phyloP scores from a whole-genome alignment of 169 alveolate species.

The Besnoitia besnoiti region DNA sequence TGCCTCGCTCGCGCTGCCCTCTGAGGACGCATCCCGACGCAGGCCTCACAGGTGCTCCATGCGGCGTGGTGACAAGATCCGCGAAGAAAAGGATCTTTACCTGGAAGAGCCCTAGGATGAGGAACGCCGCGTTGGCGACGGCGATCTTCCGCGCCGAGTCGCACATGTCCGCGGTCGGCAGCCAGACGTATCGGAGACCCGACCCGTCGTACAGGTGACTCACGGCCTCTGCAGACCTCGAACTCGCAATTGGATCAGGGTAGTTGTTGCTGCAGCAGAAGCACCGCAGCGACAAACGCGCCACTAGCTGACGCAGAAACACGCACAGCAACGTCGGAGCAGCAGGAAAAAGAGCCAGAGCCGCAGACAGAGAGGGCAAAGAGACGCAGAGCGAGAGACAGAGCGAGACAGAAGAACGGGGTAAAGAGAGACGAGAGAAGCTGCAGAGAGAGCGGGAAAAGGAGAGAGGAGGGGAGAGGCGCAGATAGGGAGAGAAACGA shows the following conservation, averaged over 20 bases:
- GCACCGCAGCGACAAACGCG: neutral
- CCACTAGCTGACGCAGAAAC: neutral
- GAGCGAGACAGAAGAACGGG: neutral
- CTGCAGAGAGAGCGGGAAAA: neutral
- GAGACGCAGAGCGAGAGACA: neutral
- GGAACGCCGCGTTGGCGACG: conserved; percentile 57
- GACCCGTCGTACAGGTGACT: conserved; percentile 56
- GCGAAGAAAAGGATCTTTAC: too few species aligned
- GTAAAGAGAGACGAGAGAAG: neutral
- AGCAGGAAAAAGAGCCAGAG: neutral
- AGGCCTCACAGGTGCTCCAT: too few species aligned
- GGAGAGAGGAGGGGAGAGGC: neutral
- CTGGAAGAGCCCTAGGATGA: conserved; percentile 41
- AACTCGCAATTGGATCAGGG: conserved; percentile 56
- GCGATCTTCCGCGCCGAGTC: conserved; percentile 57
- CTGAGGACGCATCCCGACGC: too few species aligned
- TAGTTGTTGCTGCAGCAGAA: conserved; percentile 33
- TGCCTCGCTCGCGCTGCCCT: too few species aligned
- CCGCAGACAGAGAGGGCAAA: neutral
- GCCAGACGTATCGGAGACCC: conserved; percentile 64
- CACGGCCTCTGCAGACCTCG: conserved; percentile 60
- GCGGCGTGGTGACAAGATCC: too few species aligned
- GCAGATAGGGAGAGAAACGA: neutral
- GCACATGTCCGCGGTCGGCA: conserved; percentile 68
- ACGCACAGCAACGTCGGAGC: neutral